phyloP scores from a whole-genome alignment of 2,329 filamentous ascomycete genomes.

The Talaromyces sp. region DNA sequence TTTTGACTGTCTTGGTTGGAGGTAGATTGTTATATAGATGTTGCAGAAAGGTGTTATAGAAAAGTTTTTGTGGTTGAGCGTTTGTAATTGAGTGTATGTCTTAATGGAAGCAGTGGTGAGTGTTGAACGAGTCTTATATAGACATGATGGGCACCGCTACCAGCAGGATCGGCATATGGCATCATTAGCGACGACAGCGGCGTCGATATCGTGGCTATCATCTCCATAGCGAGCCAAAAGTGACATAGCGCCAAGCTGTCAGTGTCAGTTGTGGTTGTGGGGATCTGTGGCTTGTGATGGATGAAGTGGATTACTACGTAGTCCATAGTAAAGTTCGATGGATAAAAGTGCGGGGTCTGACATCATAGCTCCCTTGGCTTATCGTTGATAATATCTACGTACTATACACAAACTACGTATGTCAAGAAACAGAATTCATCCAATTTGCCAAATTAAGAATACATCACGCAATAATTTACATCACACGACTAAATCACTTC shows the following conservation, averaged over 20 bases:
- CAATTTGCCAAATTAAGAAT: neutral
- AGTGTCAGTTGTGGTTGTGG: neutral
- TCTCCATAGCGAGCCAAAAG: neutral
- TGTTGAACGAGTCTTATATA: neutral
- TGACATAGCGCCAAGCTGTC: constrained; percentile 1
- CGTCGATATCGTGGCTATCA: constrained; percentile 2
- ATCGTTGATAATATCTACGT: neutral
- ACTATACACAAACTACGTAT: neutral
- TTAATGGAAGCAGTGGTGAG: neutral
- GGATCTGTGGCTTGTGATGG: neutral
- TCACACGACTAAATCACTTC: neutral
- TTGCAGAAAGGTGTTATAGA: neutral
- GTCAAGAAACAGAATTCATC: neutral
- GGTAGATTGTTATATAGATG: neutral
- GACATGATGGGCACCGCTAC: neutral
- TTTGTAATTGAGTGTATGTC: neutral
- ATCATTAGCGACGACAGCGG: constrained; percentile 13
- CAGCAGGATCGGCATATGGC: neutral
- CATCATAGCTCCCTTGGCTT: neutral
- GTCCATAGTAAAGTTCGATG: too few species aligned
- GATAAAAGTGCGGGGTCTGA: neutral
- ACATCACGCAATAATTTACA: neutral
- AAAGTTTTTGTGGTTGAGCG: neutral
- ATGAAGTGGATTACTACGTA: neutral
- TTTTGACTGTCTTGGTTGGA: neutral